These are phyloP conservation scores for Hydrangea macrophylla DNA, from an alignment of 148 eudicot species.

Conservation along the genomic window DNA sequence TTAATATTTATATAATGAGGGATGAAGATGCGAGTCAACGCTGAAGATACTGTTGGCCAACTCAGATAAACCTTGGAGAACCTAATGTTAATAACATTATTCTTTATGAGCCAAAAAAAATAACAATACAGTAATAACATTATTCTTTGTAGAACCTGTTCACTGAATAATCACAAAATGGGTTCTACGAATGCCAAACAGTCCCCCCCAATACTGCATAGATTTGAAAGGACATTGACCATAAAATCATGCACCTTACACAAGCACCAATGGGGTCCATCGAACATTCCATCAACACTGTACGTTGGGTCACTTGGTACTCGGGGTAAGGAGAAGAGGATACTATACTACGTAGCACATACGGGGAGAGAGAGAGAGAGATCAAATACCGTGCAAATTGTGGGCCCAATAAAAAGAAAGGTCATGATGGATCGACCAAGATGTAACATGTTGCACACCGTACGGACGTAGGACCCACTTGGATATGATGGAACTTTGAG, in stretches of 20 bases:
- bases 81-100: too few relatives aligned
- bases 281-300: neutral
- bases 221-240: too few relatives aligned
- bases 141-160: neutral
- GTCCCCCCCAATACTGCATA: too few relatives aligned
- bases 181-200: too few relatives aligned
- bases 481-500: neutral
- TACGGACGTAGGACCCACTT: constrained; percentile 1
- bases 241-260: neutral
- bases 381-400: neutral
- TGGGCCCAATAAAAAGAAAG: constrained; percentile 1
- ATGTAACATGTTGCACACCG: neutral
- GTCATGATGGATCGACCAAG: constrained; percentile 5
- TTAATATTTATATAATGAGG: too few relatives aligned
- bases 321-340: too few relatives aligned
- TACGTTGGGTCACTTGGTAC: neutral
- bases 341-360: too few relatives aligned
- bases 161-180: neutral
- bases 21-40: too few relatives aligned
- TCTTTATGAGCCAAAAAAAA: too few relatives aligned
- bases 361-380: too few relatives aligned
- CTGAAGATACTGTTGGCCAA: too few relatives aligned
- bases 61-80: too few relatives aligned
- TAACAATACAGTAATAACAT: neutral
- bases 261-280: neutral